phyloP scores from a whole-genome alignment of 1,139 yeast genomes.

The Tardiomyces digboiensis region DNA sequence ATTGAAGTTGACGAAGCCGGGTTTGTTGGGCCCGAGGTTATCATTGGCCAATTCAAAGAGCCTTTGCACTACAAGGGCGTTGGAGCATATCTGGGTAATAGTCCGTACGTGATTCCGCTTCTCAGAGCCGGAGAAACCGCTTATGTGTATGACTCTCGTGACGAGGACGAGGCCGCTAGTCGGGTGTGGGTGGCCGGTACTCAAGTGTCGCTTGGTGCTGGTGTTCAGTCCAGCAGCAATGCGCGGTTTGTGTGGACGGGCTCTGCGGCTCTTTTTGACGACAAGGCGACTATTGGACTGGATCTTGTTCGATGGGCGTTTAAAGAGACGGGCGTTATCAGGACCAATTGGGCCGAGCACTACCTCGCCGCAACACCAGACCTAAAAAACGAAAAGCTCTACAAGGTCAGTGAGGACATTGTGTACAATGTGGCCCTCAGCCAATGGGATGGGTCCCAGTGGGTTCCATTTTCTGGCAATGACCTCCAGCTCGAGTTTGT shows the following conservation, averaged over 20 bases:
- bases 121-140: slow-evolving; percentile 62
- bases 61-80: slow-evolving; percentile 35
- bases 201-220: slow-evolving; percentile 72
- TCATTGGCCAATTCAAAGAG: slow-evolving; percentile 6
- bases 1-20: slow-evolving; percentile 1
- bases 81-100: slow-evolving; percentile 48
- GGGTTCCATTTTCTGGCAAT: slow-evolving; percentile 60
- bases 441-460: slow-evolving; percentile 44
- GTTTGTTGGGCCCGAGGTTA: slow-evolving; percentile 4
- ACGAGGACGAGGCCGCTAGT: slow-evolving; percentile 31
- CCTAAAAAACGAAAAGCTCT: slow-evolving; percentile 26
- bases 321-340: slow-evolving; percentile 57
- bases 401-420: slow-evolving; percentile 56
- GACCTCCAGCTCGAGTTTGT: slow-evolving; percentile 76
- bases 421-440: slow-evolving; percentile 49
- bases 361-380: slow-evolving; percentile 8
- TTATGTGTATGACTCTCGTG: slow-evolving; percentile 40
- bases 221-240: slow-evolving; percentile 70
- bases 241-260: slow-evolving; percentile 85
- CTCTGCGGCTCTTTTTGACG: slow-evolving; percentile 40
- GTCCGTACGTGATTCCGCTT: slow-evolving; percentile 55
- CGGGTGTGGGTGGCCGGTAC: slow-evolving; percentile 70
- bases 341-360: slow-evolving; percentile 42
- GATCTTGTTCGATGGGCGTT: slow-evolving; percentile 68
- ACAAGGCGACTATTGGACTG: slow-evolving; percentile 21